Evolutionary conservation across 2,329 filamentous ascomycete genomes (phyloP), one percentile per base, ranked within the genome.

Genomic region (Simplicillium sp.): DNA sequence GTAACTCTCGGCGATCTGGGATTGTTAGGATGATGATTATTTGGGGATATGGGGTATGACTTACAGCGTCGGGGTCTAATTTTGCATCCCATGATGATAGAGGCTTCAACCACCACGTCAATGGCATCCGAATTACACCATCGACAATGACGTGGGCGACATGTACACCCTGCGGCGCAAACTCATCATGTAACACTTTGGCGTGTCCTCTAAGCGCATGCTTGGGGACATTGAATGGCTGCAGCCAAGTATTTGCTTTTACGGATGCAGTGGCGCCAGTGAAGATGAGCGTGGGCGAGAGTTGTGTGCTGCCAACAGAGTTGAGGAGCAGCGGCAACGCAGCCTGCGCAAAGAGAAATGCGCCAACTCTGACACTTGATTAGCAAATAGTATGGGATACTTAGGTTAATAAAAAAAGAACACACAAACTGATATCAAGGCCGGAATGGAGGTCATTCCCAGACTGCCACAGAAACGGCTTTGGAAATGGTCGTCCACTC

Each of bases 171-270:
- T 44, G 37, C 12, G 42, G 42, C 34, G 14, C 38, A 37, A 44
- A 44, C 31, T 44, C 42, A 3, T 44, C 29, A 2, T 29, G 29
- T 9, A 44, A 35, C 6, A 34, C 15, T 16, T 37, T 14, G 8
- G 36, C 34, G 7, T 40, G 34, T 3, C 37, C 42, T 3, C 42
- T 29, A 15, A 44, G 34, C 15, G 42, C 25, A 20, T 44, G 42
- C 34, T 44, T 44, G 20, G 38, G 36, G 3, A 40, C 35, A 11
- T 34, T 25, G 28, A 44, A 44, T 7, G 42, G 42, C 29, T 44
- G 42, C 29, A 44, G 6, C 42, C 42, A 44, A 4, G 42, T 38
- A n/a, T 44, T 44, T n/a, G 42, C 42, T 17, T 44, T 44, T 25
- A 44, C 42, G 14, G 7, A 34, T 3, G 42, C 42, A 17, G 42